Percentiles rank a stretch among this genome's conserved stretches.
Evolutionary conservation across 805 yeast genomes (phyloP).

Genomic region (Metschnikowia bowlesiae): DNA sequence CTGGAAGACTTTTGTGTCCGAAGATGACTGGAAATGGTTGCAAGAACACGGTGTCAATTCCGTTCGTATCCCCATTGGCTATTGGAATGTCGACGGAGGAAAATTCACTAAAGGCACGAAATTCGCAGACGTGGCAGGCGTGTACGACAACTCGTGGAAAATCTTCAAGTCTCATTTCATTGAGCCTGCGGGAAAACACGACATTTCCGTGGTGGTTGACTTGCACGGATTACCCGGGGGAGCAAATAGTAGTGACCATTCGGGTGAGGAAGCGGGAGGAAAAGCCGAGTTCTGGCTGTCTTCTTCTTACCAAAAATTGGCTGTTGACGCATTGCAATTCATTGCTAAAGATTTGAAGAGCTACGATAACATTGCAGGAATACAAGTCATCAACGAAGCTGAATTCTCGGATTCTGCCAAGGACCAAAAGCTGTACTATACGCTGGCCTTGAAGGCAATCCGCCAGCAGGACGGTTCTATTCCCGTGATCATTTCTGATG

Average conservation of each 20-base stretch:
- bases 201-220: slow-evolving; percentile 77
- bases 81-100: slow-evolving; percentile 79
- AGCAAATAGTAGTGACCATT: slow-evolving; percentile 81
- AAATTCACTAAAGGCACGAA: slow-evolving; percentile 54
- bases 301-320: slow-evolving; percentile 36
- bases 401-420: slow-evolving; percentile 53
- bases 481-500: slow-evolving; percentile 84
- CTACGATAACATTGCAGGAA: slow-evolving; percentile 69
- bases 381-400: slow-evolving; percentile 85
- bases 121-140: slow-evolving; percentile 49
- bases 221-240: slow-evolving; percentile 91
- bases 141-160: slow-evolving; percentile 74
- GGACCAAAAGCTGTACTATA: slow-evolving; percentile 57
- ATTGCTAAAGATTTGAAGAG: slow-evolving; percentile 55
- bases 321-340: slow-evolving; percentile 51
- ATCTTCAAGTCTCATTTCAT: slow-evolving; percentile 49
- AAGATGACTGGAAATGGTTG: slow-evolving; percentile 80
- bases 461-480: slow-evolving; percentile 49
- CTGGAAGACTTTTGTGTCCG: slow-evolving; percentile 59
- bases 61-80: slow-evolving; percentile 84
- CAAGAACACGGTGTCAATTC: slow-evolving; percentile 65
- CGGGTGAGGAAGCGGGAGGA: slow-evolving; percentile 56
- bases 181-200: slow-evolving; percentile 52
- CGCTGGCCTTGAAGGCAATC: slow-evolving; percentile 57
- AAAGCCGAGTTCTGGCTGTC: slow-evolving; percentile 63